Percentiles rank a stretch among this genome's conserved stretches.
Conservation (phyloP, 2,329 filamentous ascomycete genomes). For the Paecilomyces fulvus region DNA sequence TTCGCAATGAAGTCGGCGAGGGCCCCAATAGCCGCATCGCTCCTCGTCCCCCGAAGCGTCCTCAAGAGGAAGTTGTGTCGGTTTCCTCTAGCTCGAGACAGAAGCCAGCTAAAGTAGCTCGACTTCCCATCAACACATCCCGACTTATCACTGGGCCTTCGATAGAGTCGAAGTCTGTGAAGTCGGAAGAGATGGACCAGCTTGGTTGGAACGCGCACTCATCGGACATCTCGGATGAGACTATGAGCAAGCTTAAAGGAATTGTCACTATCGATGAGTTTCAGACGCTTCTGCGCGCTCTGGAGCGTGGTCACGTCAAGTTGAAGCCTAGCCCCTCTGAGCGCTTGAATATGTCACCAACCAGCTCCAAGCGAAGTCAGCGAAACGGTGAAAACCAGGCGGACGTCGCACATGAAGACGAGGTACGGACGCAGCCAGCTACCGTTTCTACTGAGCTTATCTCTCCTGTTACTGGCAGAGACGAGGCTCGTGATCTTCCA, state of each 20-base stretch:
- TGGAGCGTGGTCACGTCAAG: constrained; percentile 28
- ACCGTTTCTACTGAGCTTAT: constrained; percentile 20
- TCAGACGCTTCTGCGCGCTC: constrained; percentile 22
- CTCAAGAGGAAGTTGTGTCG: constrained; percentile 26
- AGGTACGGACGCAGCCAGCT: constrained; percentile 12
- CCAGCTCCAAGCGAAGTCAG: constrained; percentile 20
- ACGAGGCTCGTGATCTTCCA: neutral
- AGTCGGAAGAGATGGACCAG: constrained; percentile 24
- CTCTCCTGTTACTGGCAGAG: neutral
- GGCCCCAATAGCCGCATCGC: constrained; percentile 19
- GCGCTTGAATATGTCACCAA: constrained; percentile 22
- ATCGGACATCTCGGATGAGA: constrained; percentile 28
- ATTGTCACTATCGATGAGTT: constrained; percentile 27
- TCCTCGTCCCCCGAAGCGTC: constrained; percentile 25
- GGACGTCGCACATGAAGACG: constrained; percentile 12
- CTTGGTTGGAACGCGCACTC: constrained; percentile 27
- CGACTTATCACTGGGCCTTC: constrained; percentile 25
- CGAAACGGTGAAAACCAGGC: constrained; percentile 10
- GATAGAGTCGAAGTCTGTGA: constrained; percentile 23
- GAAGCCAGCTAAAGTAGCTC: constrained; percentile 28
- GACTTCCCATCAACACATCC: constrained; percentile 22
- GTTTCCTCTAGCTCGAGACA: constrained; percentile 21
- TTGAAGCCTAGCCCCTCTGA: constrained; percentile 27
- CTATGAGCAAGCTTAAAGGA: constrained; percentile 29
- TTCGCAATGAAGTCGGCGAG: constrained; percentile 32